phyloP scores from a whole-genome alignment of 345 rosid species.

The Lepidium africanum region DNA sequence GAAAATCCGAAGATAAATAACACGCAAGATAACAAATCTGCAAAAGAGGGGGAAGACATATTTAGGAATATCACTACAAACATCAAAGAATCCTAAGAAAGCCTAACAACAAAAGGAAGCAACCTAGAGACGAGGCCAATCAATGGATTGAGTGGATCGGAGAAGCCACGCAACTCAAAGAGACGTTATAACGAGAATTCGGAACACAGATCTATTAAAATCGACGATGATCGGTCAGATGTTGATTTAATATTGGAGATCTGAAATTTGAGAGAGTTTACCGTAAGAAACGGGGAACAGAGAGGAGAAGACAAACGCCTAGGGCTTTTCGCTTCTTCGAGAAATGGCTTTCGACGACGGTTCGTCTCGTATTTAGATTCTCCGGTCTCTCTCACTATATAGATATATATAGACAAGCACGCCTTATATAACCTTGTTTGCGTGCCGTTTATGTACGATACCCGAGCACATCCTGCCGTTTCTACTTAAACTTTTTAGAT shows the following conservation, averaged over 20 bases:
- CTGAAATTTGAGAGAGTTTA: not conserved
- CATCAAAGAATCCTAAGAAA: not conserved
- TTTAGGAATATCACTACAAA: not conserved
- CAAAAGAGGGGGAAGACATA: not conserved
- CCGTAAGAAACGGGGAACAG: not conserved
- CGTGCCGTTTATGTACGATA: not conserved
- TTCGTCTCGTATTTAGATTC: not conserved
- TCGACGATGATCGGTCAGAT: not conserved
- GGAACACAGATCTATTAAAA: not conserved
- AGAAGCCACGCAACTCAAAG: not conserved
- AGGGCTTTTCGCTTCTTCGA: slow-evolving; percentile 11
- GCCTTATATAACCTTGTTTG: not conserved
- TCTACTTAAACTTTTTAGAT: no score
- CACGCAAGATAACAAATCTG: slow-evolving; percentile 2
- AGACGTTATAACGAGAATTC: not conserved
- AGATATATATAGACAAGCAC: not conserved
- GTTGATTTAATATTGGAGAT: not conserved
- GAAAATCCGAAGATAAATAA: not conserved
- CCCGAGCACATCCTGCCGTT: not conserved
- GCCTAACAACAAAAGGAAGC: not conserved
- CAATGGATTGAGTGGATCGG: not conserved
- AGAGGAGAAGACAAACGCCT: not conserved
- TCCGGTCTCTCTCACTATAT: no score
- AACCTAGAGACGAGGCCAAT: not conserved
- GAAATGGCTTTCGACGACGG: not conserved